Conservation (phyloP, 192 early-diverging fungal species). For the Backusella liffmaniae region DNA sequence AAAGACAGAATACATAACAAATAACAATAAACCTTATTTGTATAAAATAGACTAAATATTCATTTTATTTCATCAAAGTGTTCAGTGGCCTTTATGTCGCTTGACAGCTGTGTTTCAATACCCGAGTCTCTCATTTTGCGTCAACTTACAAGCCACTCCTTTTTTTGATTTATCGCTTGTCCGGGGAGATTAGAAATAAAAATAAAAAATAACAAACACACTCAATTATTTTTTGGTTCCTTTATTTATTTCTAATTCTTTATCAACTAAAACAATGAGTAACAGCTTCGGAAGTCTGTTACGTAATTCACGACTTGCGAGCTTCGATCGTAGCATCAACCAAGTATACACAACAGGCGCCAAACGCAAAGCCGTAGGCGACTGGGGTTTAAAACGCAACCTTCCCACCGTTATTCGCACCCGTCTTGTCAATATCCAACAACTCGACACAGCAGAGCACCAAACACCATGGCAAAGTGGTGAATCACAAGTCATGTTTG, state of each 20-base stretch:
- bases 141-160: neutral
- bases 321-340: slow-evolving; percentile 60
- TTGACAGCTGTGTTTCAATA: slow-evolving; percentile 6
- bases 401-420: slow-evolving; percentile 64
- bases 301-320: slow-evolving; percentile 67
- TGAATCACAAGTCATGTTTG: slow-evolving; percentile 52
- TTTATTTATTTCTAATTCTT: neutral
- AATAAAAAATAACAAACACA: neutral
- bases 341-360: slow-evolving; percentile 72
- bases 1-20: neutral
- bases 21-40: neutral
- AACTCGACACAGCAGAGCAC: slow-evolving; percentile 70
- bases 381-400: slow-evolving; percentile 77
- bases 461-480: slow-evolving; percentile 63
- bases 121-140: neutral
- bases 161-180: neutral
- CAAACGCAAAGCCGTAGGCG: slow-evolving; percentile 48
- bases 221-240: neutral
- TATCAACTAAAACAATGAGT: neutral
- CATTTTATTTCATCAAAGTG: no score
- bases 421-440: slow-evolving; percentile 47
- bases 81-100: neutral
- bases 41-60: neutral
- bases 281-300: slow-evolving; percentile 41
- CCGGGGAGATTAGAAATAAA: neutral